A percentile compares a stretch with the other conserved stretches of the same genome.
Conservation (phyloP, 2,329 filamentous ascomycete genomes). For the Verticillium longisporum region DNA sequence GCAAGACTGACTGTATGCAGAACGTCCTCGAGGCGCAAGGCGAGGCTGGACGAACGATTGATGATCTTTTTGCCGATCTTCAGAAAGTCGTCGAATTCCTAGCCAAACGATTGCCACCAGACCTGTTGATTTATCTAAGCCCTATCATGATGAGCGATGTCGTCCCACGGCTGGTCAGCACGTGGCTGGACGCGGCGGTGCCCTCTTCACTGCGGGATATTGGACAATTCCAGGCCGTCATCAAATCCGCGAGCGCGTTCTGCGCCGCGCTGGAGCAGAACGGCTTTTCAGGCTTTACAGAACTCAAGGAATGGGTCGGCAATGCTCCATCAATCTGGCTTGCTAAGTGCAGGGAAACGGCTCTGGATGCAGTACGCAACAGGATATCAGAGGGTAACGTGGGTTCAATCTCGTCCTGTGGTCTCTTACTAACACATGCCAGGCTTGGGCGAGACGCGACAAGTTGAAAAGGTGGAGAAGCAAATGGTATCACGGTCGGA, state of each 20-base stretch:
- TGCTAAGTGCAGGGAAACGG: constrained; percentile 70
- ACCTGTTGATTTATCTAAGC: constrained; percentile 55
- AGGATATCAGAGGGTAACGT: constrained; percentile 54
- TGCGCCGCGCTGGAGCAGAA: constrained; percentile 54
- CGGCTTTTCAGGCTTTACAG: constrained; percentile 54
- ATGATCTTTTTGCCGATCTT: constrained; percentile 48
- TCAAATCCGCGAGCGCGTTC: constrained; percentile 60
- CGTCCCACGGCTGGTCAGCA: constrained; percentile 58
- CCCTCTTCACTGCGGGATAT: constrained; percentile 69
- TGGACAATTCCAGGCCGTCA: constrained; percentile 60
- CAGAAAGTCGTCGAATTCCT: constrained; percentile 45
- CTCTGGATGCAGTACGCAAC: constrained; percentile 66
- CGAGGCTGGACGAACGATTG: constrained; percentile 35
- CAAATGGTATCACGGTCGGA: constrained; percentile 65
- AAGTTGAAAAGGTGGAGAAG: constrained; percentile 79
- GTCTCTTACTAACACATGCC: background rate
- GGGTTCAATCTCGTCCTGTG: background rate
- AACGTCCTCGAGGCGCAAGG: constrained; percentile 36
- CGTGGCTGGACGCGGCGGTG: constrained; percentile 71
- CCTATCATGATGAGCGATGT: constrained; percentile 64
- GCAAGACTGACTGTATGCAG: constrained; percentile 19
- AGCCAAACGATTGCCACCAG: constrained; percentile 41
- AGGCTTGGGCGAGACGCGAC: constrained; percentile 54
- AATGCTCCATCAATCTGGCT: constrained; percentile 81
- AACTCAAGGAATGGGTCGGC: constrained; percentile 72